Conservation (phyloP, 192 early-diverging fungal genomes). For the Coemansia sp. region DNA sequence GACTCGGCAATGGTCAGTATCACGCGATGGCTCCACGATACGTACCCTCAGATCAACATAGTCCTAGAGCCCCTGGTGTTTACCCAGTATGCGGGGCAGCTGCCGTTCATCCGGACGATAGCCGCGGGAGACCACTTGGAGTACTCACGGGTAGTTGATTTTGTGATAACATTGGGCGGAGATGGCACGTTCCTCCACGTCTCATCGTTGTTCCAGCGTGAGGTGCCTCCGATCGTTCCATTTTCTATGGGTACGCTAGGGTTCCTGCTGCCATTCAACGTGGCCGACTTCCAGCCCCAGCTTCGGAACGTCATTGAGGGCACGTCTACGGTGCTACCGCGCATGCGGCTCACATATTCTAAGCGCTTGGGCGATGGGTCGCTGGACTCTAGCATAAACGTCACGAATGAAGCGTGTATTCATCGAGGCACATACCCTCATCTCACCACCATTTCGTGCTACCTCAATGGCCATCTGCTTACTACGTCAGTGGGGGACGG, state of each 20-base stretch:
- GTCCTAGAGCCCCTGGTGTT: slow-evolving; percentile 69
- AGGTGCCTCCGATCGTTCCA: slow-evolving; percentile 85
- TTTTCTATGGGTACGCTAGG: slow-evolving; percentile 93
- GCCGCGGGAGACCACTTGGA: slow-evolving; percentile 50
- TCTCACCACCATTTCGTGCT: slow-evolving; percentile 78
- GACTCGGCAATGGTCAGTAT: slow-evolving; percentile 68
- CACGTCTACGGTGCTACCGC: slow-evolving; percentile 64
- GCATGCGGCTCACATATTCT: slow-evolving; percentile 78
- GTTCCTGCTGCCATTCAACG: slow-evolving; percentile 86
- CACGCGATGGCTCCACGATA: slow-evolving; percentile 65
- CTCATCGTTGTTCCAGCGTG: slow-evolving; percentile 72
- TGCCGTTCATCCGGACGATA: slow-evolving; percentile 30
- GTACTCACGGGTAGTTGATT: slow-evolving; percentile 72
- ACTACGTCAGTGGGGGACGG: slow-evolving; percentile 76
- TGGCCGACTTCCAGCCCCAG: slow-evolving; percentile 61
- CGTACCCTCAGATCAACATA: slow-evolving; percentile 68
- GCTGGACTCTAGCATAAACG: slow-evolving; percentile 55
- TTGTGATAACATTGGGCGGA: slow-evolving; percentile 90
- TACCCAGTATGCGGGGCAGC: slow-evolving; percentile 47
- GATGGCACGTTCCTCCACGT: slow-evolving; percentile 91
- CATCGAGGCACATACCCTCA: slow-evolving; percentile 87
- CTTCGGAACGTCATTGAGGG: slow-evolving; percentile 66
- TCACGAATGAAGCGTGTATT: slow-evolving; percentile 87
- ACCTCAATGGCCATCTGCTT: slow-evolving; percentile 75
- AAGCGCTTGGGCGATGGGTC: slow-evolving; percentile 58